Percentiles rank a stretch among this genome's conserved stretches.
Evolutionary conservation across 495 filamentous ascomycete genomes (phyloP).

Genomic region (Xylaria flabelliformis): DNA sequence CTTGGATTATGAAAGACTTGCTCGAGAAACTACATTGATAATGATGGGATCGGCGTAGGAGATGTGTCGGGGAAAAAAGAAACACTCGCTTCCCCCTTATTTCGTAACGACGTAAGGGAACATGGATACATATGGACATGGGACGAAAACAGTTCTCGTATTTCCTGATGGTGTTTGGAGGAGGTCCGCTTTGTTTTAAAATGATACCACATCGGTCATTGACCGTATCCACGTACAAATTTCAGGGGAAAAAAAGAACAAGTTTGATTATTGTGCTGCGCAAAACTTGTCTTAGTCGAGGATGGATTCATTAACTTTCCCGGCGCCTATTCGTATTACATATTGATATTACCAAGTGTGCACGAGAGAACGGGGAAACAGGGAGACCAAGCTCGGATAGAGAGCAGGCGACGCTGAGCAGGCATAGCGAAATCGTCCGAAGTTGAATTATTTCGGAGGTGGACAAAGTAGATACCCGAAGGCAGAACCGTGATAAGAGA

Average conservation of each 20-base stretch:
- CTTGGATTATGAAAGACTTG: neutral
- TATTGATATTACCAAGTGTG: neutral
- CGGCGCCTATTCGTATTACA: neutral
- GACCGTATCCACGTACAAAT: neutral
- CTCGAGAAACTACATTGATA: neutral
- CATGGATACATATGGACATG: neutral
- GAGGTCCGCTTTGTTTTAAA: conserved; percentile 1
- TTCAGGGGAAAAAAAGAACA: neutral
- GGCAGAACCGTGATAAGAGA: neutral
- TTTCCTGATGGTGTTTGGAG: neutral
- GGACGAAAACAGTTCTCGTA: no score
- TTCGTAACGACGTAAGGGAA: neutral
- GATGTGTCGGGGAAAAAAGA: neutral
- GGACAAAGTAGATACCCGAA: neutral
- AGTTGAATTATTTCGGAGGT: neutral
- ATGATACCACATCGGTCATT: conserved; percentile 7
- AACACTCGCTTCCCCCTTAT: neutral
- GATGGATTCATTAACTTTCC: neutral
- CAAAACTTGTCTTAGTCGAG: neutral
- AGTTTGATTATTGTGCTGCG: neutral
- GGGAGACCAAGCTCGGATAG: neutral
- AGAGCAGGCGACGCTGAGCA: neutral
- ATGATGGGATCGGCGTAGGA: neutral
- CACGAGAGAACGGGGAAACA: neutral
- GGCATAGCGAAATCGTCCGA: neutral